Evolutionary conservation across 495 filamentous ascomycete genomes (phyloP).

Genomic region (Cudoniella acicularis): DNA sequence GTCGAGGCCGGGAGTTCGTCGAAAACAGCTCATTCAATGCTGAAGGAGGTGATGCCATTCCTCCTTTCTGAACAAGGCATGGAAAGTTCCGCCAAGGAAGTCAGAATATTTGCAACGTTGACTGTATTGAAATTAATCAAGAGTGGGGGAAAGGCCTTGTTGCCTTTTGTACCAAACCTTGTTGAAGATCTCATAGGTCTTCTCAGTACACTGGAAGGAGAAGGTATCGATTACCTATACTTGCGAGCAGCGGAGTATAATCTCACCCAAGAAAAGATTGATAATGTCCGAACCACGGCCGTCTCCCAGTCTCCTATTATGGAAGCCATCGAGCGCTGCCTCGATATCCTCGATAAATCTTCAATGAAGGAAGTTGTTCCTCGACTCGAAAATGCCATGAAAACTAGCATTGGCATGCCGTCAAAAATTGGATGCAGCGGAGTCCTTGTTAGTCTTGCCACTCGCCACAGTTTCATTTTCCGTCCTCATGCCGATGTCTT

Average conservation of each 20-base stretch:
- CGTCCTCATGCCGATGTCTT: conserved; percentile 73
- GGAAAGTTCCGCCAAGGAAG: conserved; percentile 81
- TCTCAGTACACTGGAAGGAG: conserved; percentile 80
- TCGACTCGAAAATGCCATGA: conserved; percentile 70
- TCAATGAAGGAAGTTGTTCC: conserved; percentile 72
- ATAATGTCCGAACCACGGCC: conserved; percentile 73
- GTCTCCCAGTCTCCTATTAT: conserved; percentile 86
- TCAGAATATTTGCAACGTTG: conserved; percentile 66
- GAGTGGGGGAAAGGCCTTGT: conserved; percentile 67
- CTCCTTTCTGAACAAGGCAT: conserved; percentile 83
- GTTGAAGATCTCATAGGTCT: conserved; percentile 76
- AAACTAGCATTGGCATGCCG: conserved; percentile 81
- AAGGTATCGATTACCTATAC: conserved; percentile 86
- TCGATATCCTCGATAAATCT: conserved; percentile 76
- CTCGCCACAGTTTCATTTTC: conserved; percentile 69
- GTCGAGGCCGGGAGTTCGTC: conserved; percentile 77
- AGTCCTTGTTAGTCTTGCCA: conserved; percentile 82
- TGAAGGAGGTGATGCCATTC: conserved; percentile 83
- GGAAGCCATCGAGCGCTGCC: conserved; percentile 86
- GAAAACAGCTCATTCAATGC: conserved; percentile 68
- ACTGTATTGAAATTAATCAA: conserved; percentile 87
- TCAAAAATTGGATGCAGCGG: conserved; percentile 88
- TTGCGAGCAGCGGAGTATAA: conserved; percentile 85
- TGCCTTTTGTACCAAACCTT: conserved; percentile 76
- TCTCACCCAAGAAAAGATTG: conserved; percentile 76